A percentile compares a stretch with the other conserved stretches of the same genome.
Conservation (phyloP, 1,139 yeast genomes). For the Blastobotrys proliferans region DNA sequence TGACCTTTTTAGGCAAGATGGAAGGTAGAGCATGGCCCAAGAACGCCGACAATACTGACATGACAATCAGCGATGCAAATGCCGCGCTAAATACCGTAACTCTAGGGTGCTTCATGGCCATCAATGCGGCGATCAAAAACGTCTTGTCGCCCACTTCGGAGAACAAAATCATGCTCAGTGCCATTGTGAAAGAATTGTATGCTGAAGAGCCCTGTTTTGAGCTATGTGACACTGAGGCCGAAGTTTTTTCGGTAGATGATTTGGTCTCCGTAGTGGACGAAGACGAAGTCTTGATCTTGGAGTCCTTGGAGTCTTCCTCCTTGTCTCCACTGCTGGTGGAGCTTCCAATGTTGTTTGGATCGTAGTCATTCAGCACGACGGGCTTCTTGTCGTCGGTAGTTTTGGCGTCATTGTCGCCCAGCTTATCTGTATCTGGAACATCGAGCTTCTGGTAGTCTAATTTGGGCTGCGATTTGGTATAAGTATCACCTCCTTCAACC, state of each 20-base stretch:
- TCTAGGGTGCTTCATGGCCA: conserved; percentile 95
- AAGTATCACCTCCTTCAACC: conserved; percentile 30
- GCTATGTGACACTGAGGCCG: not conserved
- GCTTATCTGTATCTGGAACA: conserved; percentile 25
- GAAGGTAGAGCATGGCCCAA: conserved; percentile 91
- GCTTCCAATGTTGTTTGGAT: conserved; percentile 35
- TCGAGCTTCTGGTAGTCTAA: conserved; percentile 27
- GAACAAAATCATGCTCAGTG: conserved; percentile 68
- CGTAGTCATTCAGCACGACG: conserved; percentile 37
- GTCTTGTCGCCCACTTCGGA: conserved; percentile 98
- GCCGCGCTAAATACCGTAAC: conserved; percentile 82
- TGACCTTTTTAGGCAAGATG: conserved; percentile 70
- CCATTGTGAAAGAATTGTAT: conserved; percentile 34
- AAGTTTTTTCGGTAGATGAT: not conserved
- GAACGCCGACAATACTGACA: conserved; percentile 87
- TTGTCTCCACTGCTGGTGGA: not conserved
- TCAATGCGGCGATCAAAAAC: conserved; percentile 89
- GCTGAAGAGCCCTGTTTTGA: conserved; percentile 13
- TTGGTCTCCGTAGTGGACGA: conserved; percentile 1
- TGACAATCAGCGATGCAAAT: conserved; percentile 75
- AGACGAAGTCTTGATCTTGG: conserved; percentile 7
- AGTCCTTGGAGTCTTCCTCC: not conserved
- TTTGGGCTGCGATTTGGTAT: conserved; percentile 32
- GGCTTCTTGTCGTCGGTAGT: conserved; percentile 30
- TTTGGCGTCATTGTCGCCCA: conserved; percentile 20